Evolutionary conservation across 2,329 filamentous ascomycete species (phyloP).

Genomic region (Sporothrix variecibatus): DNA sequence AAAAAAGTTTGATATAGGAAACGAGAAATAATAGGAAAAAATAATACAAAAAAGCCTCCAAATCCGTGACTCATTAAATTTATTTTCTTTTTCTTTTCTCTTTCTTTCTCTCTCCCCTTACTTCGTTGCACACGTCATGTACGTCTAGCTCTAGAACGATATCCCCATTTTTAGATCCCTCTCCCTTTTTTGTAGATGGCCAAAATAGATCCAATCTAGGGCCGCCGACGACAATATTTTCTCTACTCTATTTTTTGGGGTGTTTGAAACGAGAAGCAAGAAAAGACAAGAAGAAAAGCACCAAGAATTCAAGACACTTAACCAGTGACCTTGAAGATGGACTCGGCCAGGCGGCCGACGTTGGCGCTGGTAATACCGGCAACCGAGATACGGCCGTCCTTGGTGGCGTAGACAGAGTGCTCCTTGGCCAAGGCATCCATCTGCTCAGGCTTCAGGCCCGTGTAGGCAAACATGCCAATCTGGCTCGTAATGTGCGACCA

Average conservation of each 20-base stretch:
- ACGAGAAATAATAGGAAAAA: background rate
- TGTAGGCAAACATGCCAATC: conserved; percentile 99
- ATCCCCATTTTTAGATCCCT: background rate
- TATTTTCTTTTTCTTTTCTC: background rate
- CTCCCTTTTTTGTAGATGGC: background rate
- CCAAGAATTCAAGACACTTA: conserved; percentile 34
- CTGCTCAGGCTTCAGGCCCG: conserved; percentile 84
- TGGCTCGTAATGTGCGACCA: conserved; percentile 98
- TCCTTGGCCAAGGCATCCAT: conserved; percentile 92
- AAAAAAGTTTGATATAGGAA: background rate
- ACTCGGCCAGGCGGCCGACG: conserved; percentile 76
- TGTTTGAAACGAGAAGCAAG: background rate
- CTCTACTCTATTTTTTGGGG: conserved; percentile 2
- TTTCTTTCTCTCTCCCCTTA: background rate
- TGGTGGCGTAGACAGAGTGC: conserved; percentile 96
- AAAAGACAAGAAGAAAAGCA: background rate
- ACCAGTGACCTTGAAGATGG: conserved; percentile 82
- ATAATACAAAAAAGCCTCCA: background rate
- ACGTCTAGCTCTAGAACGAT: conserved; percentile 1
- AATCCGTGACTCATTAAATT: conserved; percentile 13
- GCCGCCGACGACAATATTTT: background rate
- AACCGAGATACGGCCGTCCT: conserved; percentile 83
- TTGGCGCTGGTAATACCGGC: conserved; percentile 81
- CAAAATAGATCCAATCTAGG: conserved; percentile 7
- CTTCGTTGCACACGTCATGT: background rate